Base-by-base conservation (phyloP, 768 basidiomycete species). In the Mycena metata region DNA sequence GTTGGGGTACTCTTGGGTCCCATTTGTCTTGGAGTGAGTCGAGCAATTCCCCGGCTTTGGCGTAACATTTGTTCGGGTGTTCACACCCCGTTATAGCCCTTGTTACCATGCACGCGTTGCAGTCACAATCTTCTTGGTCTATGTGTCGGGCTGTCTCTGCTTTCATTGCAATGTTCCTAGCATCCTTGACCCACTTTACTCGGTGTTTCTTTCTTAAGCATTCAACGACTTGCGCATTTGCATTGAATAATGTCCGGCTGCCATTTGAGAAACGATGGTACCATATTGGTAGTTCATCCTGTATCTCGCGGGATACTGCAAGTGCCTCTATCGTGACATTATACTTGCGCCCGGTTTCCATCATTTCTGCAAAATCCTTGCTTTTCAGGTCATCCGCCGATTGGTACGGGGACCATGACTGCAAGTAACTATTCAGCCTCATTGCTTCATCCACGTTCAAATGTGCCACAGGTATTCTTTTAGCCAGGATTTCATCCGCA, bases 141-240 rank as follows among this genome's bases (percentile, higher is more conserved):
- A 11, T 47, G 35, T 67, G 66, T 17, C 52, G 16, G 1, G 50
- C 17, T 7, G 58, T 56, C 3, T n/a, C 52, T 7, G 39, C 35
- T 61, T 61, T 60, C 9, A 26, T 17, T n/a, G 41, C 50, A 1
- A 67, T 36, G 30, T 7, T 12, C 33, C 16, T 16, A 2, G 60
- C 21, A 19, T 62, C 60, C n/a, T 21, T 26, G 3, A 67, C 60
- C 5, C 3, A 12, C 9, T n/a, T 16, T 3, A 67, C 30, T 23
- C 21, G 21, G 23, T 67, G 66, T 1, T 67, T 62, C 19, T 67
- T 46, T 43, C 43, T 55, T 10, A 67, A 42, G 54, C 66, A 67
- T 16, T 61, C 21, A 4, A 62, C 52, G 9, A 50, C 46, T 4
- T 50, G 10, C 9, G 3, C 17, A 0, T n/a, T 26, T 9, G 13